Evolutionary conservation across 148 eudicot genomes (phyloP).

Genomic region (Diospyros kaki): DNA sequence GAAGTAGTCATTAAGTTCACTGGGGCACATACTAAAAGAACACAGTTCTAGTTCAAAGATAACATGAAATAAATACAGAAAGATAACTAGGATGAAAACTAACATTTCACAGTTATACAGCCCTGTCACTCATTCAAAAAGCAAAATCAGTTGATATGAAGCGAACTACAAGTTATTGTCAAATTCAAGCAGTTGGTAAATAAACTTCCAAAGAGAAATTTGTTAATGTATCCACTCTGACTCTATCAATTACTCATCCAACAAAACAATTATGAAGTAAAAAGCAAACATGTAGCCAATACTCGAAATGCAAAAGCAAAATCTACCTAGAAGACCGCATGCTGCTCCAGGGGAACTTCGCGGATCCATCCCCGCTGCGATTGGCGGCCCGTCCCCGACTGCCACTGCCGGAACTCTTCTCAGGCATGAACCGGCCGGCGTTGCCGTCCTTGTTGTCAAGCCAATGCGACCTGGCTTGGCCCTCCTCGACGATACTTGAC

Average conservation of each 20-base stretch:
- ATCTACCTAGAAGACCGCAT: conserved; percentile 58
- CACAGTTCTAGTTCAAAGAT: background rate
- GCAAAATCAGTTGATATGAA: no score
- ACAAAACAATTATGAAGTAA: background rate
- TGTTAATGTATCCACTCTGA: no score
- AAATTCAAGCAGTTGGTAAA: no score
- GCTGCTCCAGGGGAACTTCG: conserved; percentile 79
- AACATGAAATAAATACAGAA: no score
- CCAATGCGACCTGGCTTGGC: conserved; percentile 71
- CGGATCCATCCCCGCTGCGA: conserved; percentile 3
- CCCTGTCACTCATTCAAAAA: no score
- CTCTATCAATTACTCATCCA: background rate
- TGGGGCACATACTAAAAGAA: background rate
- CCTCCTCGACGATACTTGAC: conserved; percentile 62
- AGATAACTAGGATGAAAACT: no score
- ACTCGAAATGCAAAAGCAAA: background rate
- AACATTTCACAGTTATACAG: no score
- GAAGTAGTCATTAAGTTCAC: background rate
- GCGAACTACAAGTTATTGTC: no score
- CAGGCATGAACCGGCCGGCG: conserved; percentile 18
- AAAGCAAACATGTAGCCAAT: background rate
- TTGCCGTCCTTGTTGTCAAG: conserved; percentile 37
- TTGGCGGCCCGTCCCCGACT: conserved; percentile 4
- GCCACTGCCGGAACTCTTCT: conserved; percentile 14
- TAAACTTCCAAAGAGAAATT: no score